Conservation (phyloP, 2,329 filamentous ascomycete species). For the Verticillium dahliae region DNA sequence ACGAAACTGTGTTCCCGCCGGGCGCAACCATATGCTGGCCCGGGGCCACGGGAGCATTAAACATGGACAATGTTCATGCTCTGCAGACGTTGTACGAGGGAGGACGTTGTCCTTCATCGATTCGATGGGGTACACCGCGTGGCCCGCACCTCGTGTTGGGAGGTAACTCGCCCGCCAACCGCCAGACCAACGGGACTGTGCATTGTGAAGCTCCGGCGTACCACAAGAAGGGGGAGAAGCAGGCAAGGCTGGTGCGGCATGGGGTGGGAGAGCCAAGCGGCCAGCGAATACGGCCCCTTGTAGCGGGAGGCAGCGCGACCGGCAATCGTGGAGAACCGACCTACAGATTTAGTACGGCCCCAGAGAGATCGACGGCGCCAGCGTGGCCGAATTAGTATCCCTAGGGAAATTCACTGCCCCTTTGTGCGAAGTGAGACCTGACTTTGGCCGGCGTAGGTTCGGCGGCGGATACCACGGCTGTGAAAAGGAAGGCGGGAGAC, state of each 20-base stretch:
- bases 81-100: neutral
- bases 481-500: too few relatives aligned
- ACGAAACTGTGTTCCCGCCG: neutral
- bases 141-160: neutral
- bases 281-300: neutral
- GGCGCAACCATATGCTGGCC: neutral
- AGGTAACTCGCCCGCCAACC: too few relatives aligned
- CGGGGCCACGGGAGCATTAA: neutral
- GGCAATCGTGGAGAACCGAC: neutral
- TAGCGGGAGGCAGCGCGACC: neutral
- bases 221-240: neutral
- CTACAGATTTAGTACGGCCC: neutral
- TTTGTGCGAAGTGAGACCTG: neutral
- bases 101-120: neutral
- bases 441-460: neutral
- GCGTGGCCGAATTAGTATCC: neutral
- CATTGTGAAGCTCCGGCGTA: too few relatives aligned
- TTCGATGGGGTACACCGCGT: neutral
- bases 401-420: neutral
- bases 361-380: neutral
- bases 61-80: neutral
- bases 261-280: neutral
- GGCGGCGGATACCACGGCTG: too few relatives aligned
- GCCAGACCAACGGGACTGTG: too few relatives aligned
- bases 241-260: neutral